A percentile compares a stretch with the other conserved stretches of the same genome.
Conservation (phyloP, 306 rosid genomes). For the Betula pendula region DNA sequence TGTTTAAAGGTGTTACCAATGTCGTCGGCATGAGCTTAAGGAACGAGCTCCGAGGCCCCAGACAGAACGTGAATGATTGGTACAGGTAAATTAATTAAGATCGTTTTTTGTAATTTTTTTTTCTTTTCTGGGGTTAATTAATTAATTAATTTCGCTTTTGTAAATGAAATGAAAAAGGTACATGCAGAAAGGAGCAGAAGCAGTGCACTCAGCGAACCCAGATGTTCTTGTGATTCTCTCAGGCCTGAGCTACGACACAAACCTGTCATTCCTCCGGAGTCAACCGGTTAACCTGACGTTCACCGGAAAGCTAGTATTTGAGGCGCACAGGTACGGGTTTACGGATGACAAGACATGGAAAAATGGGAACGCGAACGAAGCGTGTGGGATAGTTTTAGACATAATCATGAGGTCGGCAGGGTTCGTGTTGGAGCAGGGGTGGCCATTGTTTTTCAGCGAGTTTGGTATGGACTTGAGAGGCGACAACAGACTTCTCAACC, state of each 20-base stretch:
- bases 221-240: conserved; percentile 77
- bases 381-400: conserved; percentile 61
- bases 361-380: conserved; percentile 70
- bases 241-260: conserved; percentile 65
- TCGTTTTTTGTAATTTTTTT: neutral
- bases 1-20: conserved; percentile 56
- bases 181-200: conserved; percentile 91
- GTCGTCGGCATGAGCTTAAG: conserved; percentile 88
- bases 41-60: conserved; percentile 85
- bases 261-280: conserved; percentile 58
- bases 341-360: conserved; percentile 70
- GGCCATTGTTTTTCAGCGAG: conserved; percentile 81
- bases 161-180: conserved; percentile 44
- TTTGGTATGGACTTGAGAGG: conserved; percentile 81
- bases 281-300: conserved; percentile 53
- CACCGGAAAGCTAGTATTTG: conserved; percentile 61
- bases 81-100: conserved; percentile 58
- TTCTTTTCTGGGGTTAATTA: too few relatives aligned
- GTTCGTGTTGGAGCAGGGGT: conserved; percentile 59
- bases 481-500: conserved; percentile 62
- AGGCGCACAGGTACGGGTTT: conserved; percentile 77
- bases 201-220: conserved; percentile 76
- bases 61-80: conserved; percentile 75
- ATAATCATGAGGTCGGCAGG: conserved; percentile 54
- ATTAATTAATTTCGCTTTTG: too few relatives aligned